phyloP scores from a whole-genome alignment of 768 basidiomycete genomes.

The Rhodosporidiobolus sp. region DNA sequence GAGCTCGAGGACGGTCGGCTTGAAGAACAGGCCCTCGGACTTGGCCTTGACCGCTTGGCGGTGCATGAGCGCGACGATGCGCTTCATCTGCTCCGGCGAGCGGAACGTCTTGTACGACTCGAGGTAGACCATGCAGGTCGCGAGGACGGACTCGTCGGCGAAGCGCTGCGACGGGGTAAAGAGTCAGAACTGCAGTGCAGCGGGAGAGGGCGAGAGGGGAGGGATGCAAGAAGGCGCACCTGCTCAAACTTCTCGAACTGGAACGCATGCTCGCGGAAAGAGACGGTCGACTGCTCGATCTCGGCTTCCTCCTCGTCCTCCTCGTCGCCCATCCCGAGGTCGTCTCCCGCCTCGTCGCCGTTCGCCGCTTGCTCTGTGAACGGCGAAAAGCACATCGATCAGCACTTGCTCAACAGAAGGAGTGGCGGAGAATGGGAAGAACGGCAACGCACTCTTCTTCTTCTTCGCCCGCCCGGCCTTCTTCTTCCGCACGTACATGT shows the following conservation, averaged over 20 bases:
- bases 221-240: constrained; percentile 54
- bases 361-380: constrained; percentile 6
- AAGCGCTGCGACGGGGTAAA: constrained; percentile 63
- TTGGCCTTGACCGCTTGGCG: constrained; percentile 85
- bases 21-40: constrained; percentile 92
- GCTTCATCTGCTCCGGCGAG: constrained; percentile 74
- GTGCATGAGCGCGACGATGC: constrained; percentile 83
- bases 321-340: constrained; percentile 66
- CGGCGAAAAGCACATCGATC: not conserved
- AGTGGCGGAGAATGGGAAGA: not conserved
- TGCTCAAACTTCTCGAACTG: constrained; percentile 87
- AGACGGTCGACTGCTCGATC: constrained; percentile 58
- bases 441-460: constrained; percentile 44
- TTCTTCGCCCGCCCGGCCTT: constrained; percentile 56
- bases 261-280: constrained; percentile 75
- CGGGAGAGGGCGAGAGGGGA: constrained; percentile 1
- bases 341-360: constrained; percentile 53
- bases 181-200: not conserved
- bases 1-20: constrained; percentile 84
- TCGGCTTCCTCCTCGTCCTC: constrained; percentile 60
- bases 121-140: constrained; percentile 78
- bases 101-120: constrained; percentile 77
- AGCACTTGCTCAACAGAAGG: not conserved
- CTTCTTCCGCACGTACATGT: constrained; percentile 73
- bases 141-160: constrained; percentile 76